phyloP scores from a whole-genome alignment of 2,329 filamentous ascomycete species.

The Colletotrichum lini region DNA sequence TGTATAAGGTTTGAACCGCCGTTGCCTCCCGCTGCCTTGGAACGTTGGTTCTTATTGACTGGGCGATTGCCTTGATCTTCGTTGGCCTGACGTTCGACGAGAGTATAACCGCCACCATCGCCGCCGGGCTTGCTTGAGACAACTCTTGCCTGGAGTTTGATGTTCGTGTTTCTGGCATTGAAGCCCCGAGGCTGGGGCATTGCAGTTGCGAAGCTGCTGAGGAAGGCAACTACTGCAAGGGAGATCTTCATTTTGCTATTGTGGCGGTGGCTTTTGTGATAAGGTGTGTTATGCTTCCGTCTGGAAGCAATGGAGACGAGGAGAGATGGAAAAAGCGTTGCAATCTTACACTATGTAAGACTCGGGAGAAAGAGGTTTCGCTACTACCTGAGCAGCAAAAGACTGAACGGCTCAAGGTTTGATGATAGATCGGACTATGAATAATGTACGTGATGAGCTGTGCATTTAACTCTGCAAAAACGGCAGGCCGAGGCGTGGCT shows the following conservation, averaged over 20 bases:
- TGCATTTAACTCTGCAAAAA: no score
- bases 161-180: background rate
- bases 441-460: background rate
- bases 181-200: background rate
- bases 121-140: background rate
- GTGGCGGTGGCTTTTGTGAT: background rate
- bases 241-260: background rate
- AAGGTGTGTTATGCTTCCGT: background rate
- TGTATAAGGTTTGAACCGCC: slow-evolving; percentile 7
- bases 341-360: no score
- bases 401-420: background rate
- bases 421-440: background rate
- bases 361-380: no score
- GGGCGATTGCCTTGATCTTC: background rate
- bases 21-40: background rate
- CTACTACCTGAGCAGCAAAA: slow-evolving; percentile 6
- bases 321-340: background rate
- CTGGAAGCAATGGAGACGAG: background rate
- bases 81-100: background rate
- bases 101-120: background rate
- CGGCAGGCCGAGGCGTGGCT: no score
- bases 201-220: background rate
- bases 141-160: background rate
- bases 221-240: background rate
- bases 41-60: background rate